These are phyloP conservation scores for Xylaria intraflava DNA, from an alignment of 495 filamentous ascomycete species.

Conservation along the genomic window DNA sequence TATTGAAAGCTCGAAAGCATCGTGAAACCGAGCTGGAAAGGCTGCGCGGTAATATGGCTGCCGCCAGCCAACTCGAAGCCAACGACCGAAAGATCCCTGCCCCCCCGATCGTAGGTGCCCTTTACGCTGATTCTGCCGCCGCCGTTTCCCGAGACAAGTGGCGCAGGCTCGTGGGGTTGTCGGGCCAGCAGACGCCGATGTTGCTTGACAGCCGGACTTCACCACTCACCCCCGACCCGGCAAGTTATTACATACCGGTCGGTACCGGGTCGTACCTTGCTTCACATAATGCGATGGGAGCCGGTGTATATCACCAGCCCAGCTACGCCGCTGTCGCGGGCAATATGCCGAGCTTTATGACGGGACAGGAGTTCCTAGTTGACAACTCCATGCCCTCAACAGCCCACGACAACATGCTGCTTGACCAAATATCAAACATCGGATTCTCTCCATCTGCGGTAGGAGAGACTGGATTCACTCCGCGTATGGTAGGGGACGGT, in stretches of 20 bases:
- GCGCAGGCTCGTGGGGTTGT: slow-evolving; percentile 26
- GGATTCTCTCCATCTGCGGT: not conserved
- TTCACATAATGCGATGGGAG: not conserved
- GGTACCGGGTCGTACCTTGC: slow-evolving; percentile 8
- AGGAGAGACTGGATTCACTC: too few relatives aligned
- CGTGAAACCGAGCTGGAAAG: slow-evolving; percentile 37
- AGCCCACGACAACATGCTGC: not conserved
- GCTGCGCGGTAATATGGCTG: slow-evolving; percentile 26
- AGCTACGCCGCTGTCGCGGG: not conserved
- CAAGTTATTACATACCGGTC: not conserved
- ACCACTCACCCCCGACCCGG: not conserved
- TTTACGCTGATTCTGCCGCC: slow-evolving; percentile 18
- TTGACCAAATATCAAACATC: not conserved
- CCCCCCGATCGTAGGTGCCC: slow-evolving; percentile 31
- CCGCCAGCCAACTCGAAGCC: slow-evolving; percentile 23
- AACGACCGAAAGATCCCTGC: slow-evolving; percentile 25
- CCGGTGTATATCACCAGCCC: not conserved
- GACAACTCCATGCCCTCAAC: not conserved
- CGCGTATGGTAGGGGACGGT: too few relatives aligned
- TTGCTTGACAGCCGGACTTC: not conserved
- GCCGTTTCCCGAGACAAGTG: slow-evolving; percentile 34
- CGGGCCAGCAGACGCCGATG: not conserved
- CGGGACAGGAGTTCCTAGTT: not conserved
- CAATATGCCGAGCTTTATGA: not conserved
- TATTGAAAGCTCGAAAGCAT: slow-evolving; percentile 42